These are phyloP conservation scores for Metschnikowia lochheadii DNA, from an alignment of 805 yeast genomes.

Conservation along the genomic window DNA sequence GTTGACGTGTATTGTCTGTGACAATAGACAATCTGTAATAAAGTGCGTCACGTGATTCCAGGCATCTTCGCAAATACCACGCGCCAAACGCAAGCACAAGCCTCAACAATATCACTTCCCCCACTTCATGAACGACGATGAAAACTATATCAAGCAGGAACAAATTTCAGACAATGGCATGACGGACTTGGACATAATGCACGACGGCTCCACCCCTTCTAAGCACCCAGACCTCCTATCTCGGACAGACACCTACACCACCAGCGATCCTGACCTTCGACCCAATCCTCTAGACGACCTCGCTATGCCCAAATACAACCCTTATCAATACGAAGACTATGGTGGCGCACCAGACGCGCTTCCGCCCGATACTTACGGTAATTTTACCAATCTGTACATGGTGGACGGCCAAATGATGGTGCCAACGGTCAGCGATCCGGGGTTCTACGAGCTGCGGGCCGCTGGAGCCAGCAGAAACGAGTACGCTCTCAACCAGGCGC, in stretches of 20 bases:
- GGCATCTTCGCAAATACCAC: constrained; percentile 3
- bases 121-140: constrained; percentile 5
- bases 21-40: neutral
- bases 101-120: neutral
- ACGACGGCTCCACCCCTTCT: neutral
- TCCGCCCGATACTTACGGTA: neutral
- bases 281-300: neutral
- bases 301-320: constrained; percentile 1
- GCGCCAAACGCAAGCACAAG: neutral
- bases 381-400: neutral
- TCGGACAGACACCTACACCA: neutral
- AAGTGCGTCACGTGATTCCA: neutral
- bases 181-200: neutral
- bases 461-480: neutral
- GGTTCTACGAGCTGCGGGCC: neutral
- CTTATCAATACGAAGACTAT: neutral
- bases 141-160: constrained; percentile 3
- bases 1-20: neutral
- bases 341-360: neutral
- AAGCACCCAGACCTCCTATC: neutral
- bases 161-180: neutral
- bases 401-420: neutral
- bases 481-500: neutral
- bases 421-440: neutral
- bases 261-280: constrained; percentile 1